phyloP scores from a whole-genome alignment of 2,329 filamentous ascomycete species.

The Claviceps spartinae region DNA sequence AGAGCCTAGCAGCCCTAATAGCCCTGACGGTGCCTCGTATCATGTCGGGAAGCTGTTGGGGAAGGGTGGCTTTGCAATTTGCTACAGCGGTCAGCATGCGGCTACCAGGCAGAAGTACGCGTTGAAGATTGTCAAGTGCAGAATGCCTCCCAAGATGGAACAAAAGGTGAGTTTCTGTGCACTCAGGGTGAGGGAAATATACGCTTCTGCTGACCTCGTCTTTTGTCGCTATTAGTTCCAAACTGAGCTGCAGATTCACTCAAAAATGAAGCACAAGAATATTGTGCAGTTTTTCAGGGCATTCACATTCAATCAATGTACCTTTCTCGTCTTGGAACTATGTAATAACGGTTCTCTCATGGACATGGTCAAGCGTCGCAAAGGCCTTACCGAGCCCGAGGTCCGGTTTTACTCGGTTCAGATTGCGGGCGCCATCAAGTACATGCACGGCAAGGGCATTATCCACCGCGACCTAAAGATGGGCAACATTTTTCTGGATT shows the following conservation, averaged over 20 bases:
- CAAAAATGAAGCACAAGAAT: conserved; percentile 91
- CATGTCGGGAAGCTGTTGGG: conserved; percentile 61
- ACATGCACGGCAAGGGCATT: conserved; percentile 89
- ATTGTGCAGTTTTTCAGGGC: conserved; percentile 92
- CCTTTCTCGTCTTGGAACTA: conserved; percentile 86
- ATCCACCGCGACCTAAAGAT: conserved; percentile 97
- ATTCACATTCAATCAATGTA: conserved; percentile 78
- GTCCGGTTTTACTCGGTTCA: conserved; percentile 89
- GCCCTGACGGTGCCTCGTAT: conserved; percentile 57
- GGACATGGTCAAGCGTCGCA: conserved; percentile 92
- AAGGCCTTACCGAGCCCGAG: conserved; percentile 83
- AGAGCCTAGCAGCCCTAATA: conserved; percentile 54
- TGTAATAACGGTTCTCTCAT: conserved; percentile 94
- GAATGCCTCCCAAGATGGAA: conserved; percentile 72
- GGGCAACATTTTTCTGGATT: conserved; percentile 92
- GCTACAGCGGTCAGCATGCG: conserved; percentile 56
- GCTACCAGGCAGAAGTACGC: conserved; percentile 56
- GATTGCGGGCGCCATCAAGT: conserved; percentile 93
- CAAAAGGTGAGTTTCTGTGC: conserved; percentile 49
- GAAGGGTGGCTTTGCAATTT: conserved; percentile 73
- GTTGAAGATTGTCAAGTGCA: conserved; percentile 71
- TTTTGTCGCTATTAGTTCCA: conserved; percentile 36
- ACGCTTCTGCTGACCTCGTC: neutral
- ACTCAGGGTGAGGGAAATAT: neutral
- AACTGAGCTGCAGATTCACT: conserved; percentile 91